phyloP scores from a whole-genome alignment of 2,329 filamentous ascomycete genomes.

The Ophiostoma sp. region DNA sequence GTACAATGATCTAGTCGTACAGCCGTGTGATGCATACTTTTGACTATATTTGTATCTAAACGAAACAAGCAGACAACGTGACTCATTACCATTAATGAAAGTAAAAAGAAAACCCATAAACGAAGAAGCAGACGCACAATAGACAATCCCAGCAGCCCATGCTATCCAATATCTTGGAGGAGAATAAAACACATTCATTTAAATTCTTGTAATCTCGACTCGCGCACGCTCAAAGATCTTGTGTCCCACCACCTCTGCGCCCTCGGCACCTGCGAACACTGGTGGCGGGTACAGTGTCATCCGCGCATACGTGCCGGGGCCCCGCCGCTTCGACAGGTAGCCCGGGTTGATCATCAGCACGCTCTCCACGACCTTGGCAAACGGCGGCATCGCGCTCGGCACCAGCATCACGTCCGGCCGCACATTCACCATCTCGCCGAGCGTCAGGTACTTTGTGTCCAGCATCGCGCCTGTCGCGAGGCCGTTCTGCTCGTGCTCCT shows the following conservation, averaged over 20 bases:
- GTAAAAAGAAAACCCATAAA: not conserved
- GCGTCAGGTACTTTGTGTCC: conserved; percentile 76
- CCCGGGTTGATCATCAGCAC: conserved; percentile 90
- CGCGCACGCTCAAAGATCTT: conserved; percentile 74
- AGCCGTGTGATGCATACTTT: too few relatives aligned
- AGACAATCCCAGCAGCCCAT: too few relatives aligned
- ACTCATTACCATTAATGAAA: not conserved
- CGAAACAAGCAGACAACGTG: not conserved
- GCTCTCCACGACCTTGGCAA: conserved; percentile 86
- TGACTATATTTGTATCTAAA: too few relatives aligned
- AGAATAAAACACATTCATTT: not conserved
- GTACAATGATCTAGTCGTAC: too few relatives aligned
- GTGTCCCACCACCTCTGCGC: conserved; percentile 60
- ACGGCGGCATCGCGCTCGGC: conserved; percentile 77
- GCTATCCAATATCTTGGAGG: not conserved
- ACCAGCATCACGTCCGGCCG: conserved; percentile 77
- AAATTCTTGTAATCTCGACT: conserved; percentile 78
- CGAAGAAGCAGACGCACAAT: too few relatives aligned
- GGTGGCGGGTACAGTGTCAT: conserved; percentile 64
- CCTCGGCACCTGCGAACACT: conserved; percentile 43
- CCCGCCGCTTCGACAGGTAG: conserved; percentile 74
- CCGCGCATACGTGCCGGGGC: conserved; percentile 77
- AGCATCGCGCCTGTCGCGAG: conserved; percentile 68
- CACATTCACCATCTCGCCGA: conserved; percentile 85
- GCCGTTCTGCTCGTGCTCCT: conserved; percentile 53